phyloP scores from a whole-genome alignment of 305 asterid species.

The Stenogyne calaminthoides region DNA sequence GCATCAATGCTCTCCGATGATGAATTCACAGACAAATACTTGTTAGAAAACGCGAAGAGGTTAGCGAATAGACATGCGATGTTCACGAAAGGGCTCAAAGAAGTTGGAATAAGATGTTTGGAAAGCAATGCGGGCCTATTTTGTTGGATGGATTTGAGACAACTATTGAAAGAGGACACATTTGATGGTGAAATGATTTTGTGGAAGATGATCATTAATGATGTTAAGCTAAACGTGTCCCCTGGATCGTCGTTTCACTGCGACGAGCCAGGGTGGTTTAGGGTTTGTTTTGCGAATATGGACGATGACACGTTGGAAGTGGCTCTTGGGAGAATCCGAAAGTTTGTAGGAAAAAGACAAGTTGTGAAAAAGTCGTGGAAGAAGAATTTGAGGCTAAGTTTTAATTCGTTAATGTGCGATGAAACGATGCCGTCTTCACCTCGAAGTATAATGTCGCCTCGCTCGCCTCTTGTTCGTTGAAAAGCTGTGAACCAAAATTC shows the following conservation, averaged over 20 bases:
- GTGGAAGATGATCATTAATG: slow-evolving; percentile 56
- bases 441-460: slow-evolving; percentile 44
- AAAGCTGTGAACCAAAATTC: slow-evolving; percentile 1
- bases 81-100: slow-evolving; percentile 45
- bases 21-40: slow-evolving; percentile 44
- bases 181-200: slow-evolving; percentile 55
- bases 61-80: slow-evolving; percentile 42
- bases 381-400: slow-evolving; percentile 40
- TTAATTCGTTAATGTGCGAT: slow-evolving; percentile 31
- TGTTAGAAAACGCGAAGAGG: slow-evolving; percentile 39
- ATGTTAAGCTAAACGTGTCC: slow-evolving; percentile 69
- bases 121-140: slow-evolving; percentile 66
- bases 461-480: slow-evolving; percentile 47
- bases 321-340: slow-evolving; percentile 53
- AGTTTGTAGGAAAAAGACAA: slow-evolving; percentile 34
- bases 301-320: slow-evolving; percentile 50
- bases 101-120: slow-evolving; percentile 58
- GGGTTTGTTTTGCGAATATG: slow-evolving; percentile 79
- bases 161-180: slow-evolving; percentile 39
- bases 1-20: slow-evolving; percentile 63
- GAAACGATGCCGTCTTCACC: slow-evolving; percentile 39
- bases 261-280: slow-evolving; percentile 72
- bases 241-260: slow-evolving; percentile 72
- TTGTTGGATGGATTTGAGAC: slow-evolving; percentile 81
- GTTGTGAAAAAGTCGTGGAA: slow-evolving; percentile 26